Evolutionary conservation across 495 filamentous ascomycete species (phyloP), one percentile per base, ranked within the genome.

Genomic region (Aspergillus ostianus): DNA sequence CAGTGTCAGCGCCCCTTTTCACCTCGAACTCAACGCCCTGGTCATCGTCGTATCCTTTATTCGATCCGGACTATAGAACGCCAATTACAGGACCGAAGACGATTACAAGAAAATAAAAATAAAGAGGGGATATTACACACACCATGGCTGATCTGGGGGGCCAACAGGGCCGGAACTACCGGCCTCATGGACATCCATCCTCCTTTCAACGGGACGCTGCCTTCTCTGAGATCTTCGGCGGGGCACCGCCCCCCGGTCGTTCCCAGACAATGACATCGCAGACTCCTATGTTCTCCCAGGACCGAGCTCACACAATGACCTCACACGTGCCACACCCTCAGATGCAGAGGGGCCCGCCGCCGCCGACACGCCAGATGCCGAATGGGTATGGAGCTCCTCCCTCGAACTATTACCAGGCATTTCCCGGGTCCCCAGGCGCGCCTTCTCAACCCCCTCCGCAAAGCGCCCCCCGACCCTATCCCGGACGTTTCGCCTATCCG

Each of bases 181-280:
- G 81, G 68, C 82, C 84, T 60, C 89, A 90, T 73, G 88, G 85
- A 61, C 82, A 86, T 69, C 75, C 89, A 36, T 85, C 88, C 52
- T 83, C 84, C 69, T 81, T 83, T 66, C 90, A 95, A 74, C 87
- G 94, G 76, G 93, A 98, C 83, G 92, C 90, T 67, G 94, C 93
- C 36, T 98, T 95, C 74, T 90, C 90, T 56, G 91, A 92, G 76
- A 99, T 99, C 65, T 99, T 99, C 68, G 94, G 94, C 62, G 85
- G 86, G 67, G 84, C 90, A 52, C 91, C 90, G 51, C 91, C 90
- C 44, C 90, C 90, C 49, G 93, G 94, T 54, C 87, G 91, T 63
- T 92, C 92, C 49, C 91, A 92, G 59, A 92, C 90, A 6, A 92
- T 92, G 89, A 90, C 83, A 56, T 90, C 89, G 20, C 83, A 90